A percentile compares a stretch with the other conserved stretches of the same genome.
Conservation (phyloP, 2,329 filamentous ascomycete species). For the Fusarium dimerum region DNA sequence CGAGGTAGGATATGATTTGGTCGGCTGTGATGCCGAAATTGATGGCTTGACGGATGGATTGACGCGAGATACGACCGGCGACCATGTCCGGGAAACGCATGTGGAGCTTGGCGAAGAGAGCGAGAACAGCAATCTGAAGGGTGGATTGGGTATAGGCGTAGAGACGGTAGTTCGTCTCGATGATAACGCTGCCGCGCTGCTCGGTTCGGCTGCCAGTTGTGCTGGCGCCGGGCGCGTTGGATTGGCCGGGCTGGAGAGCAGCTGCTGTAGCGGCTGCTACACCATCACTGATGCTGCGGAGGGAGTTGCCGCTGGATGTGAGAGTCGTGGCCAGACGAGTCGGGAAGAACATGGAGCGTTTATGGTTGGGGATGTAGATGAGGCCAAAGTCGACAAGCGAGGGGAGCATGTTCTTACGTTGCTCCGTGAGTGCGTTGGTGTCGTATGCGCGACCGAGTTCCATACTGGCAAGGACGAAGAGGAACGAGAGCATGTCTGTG, state of each 20-base stretch:
- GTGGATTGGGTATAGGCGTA: constrained; percentile 96
- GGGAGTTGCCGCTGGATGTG: constrained; percentile 72
- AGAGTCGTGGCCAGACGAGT: constrained; percentile 93
- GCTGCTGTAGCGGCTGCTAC: constrained; percentile 66
- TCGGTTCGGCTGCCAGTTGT: constrained; percentile 41
- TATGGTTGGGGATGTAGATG: constrained; percentile 68
- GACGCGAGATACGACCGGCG: constrained; percentile 84
- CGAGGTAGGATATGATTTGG: constrained; percentile 92
- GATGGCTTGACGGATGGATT: constrained; percentile 85
- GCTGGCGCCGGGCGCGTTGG: constrained; percentile 32
- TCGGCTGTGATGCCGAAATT: constrained; percentile 88
- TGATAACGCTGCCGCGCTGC: constrained; percentile 81
- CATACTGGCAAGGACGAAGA: constrained; percentile 92
- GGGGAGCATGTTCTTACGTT: constrained; percentile 85
- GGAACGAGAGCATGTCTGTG: constrained; percentile 92
- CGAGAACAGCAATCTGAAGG: constrained; percentile 90
- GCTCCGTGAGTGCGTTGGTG: constrained; percentile 77
- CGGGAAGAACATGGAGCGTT: constrained; percentile 73
- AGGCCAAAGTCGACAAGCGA: constrained; percentile 91
- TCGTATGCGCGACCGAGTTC: constrained; percentile 92
- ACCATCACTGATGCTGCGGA: constrained; percentile 69
- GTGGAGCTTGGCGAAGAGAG: constrained; percentile 83
- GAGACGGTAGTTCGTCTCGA: constrained; percentile 96
- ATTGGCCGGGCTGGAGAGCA: constrained; percentile 39
- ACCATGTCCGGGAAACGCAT: constrained; percentile 95